Percentiles rank a stretch among this genome's conserved stretches.
phyloP scores from a whole-genome alignment of 495 filamentous ascomycete genomes.

The Massariosphaeria phaeospora region DNA sequence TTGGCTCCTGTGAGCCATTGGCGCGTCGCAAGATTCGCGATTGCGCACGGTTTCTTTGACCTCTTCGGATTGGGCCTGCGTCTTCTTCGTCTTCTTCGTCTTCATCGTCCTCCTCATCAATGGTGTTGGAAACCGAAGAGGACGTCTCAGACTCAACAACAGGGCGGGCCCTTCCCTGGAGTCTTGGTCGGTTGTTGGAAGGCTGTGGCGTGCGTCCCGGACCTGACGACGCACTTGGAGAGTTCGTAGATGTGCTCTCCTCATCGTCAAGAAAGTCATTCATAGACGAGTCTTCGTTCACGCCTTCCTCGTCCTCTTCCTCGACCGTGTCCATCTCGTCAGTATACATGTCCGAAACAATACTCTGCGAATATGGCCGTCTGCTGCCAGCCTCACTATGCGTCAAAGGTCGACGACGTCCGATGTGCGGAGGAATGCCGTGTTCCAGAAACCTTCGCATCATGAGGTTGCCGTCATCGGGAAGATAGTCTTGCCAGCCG shows the following conservation, averaged over 20 bases:
- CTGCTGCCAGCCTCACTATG: slow-evolving; percentile 36
- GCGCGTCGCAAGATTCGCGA: slow-evolving; percentile 24
- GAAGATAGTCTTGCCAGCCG: slow-evolving; percentile 21
- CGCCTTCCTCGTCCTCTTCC: slow-evolving; percentile 40
- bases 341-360: slow-evolving; percentile 30
- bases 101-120: slow-evolving; percentile 29
- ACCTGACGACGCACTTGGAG: slow-evolving; percentile 20
- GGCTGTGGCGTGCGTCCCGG: slow-evolving; percentile 21
- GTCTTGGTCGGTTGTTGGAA: background rate
- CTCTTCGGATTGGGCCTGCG: slow-evolving; percentile 29
- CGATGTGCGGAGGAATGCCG: slow-evolving; percentile 16
- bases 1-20: slow-evolving; percentile 26
- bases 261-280: slow-evolving; percentile 38
- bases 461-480: slow-evolving; percentile 18
- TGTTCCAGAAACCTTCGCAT: slow-evolving; percentile 29
- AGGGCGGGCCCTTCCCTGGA: slow-evolving; percentile 19
- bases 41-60: slow-evolving; percentile 17
- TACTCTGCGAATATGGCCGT: slow-evolving; percentile 33
- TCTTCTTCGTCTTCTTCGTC: slow-evolving; percentile 34
- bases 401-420: slow-evolving; percentile 20
- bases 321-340: slow-evolving; percentile 35
- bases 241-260: background rate
- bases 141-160: slow-evolving; percentile 32
- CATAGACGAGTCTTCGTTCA: slow-evolving; percentile 36
- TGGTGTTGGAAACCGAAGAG: slow-evolving; percentile 10